phyloP scores from a whole-genome alignment of 2,329 filamentous ascomycete species.

The Diaporthe sp. region DNA sequence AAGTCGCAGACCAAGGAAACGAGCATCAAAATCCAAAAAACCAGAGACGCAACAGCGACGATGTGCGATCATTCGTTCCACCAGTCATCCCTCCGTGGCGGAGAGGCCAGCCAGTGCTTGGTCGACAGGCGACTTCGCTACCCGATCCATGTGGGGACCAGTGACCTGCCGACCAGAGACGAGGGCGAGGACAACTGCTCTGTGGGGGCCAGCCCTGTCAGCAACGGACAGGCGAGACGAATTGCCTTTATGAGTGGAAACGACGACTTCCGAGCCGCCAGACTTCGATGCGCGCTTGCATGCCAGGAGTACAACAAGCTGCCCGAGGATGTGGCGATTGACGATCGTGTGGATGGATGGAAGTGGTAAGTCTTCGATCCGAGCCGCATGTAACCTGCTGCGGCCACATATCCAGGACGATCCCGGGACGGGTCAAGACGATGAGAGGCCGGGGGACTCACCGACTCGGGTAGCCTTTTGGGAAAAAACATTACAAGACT shows the following conservation, averaged over 20 bases:
- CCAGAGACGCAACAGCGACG: background rate
- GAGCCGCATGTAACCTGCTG: background rate
- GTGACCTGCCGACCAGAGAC: background rate
- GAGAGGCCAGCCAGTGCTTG: background rate
- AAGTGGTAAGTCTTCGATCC: conserved; percentile 44
- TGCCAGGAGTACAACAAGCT: conserved; percentile 50
- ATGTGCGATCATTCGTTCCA: background rate
- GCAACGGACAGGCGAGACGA: conserved; percentile 24
- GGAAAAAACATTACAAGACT: background rate
- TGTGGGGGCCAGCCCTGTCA: background rate
- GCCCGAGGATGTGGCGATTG: conserved; percentile 48
- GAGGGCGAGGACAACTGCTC: background rate
- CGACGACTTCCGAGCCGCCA: conserved; percentile 48
- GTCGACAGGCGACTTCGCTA: conserved; percentile 3
- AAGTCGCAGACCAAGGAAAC: background rate
- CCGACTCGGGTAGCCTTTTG: background rate
- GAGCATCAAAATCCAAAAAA: background rate
- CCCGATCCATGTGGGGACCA: background rate
- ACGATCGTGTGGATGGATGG: conserved; percentile 46
- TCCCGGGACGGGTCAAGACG: background rate
- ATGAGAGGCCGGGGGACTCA: background rate
- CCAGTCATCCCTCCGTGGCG: background rate
- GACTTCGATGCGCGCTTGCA: conserved; percentile 48
- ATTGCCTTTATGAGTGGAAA: conserved; percentile 49
- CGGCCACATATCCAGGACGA: background rate